Conservation (phyloP, 2,329 filamentous ascomycete genomes). For the Tricladium varicosporioides region DNA sequence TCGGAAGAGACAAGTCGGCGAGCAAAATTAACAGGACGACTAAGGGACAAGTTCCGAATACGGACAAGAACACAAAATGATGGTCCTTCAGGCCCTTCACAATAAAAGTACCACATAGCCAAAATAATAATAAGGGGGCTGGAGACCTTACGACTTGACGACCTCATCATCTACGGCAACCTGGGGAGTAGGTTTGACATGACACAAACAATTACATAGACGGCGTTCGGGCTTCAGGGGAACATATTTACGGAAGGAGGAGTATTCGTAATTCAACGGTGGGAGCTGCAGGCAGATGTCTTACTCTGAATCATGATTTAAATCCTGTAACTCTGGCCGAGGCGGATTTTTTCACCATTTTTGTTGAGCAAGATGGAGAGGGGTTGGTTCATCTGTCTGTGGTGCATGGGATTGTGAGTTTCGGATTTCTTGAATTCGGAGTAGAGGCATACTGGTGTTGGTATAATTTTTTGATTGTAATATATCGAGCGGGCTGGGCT, state of each 20-base stretch:
- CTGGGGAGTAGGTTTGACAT: neutral
- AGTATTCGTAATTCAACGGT: neutral
- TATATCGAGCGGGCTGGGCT: neutral
- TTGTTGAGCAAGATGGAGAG: neutral
- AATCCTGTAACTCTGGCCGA: too few species aligned
- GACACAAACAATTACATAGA: neutral
- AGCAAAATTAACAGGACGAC: conserved; percentile 27
- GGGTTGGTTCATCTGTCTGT: neutral
- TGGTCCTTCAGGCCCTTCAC: neutral
- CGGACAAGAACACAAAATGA: conserved; percentile 26
- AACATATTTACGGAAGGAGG: neutral
- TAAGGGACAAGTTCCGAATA: conserved; percentile 31
- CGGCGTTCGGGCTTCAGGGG: neutral
- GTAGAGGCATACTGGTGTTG: neutral
- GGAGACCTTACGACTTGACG: conserved; percentile 10
- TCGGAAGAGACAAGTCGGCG: conserved; percentile 26
- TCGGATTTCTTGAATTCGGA: too few species aligned
- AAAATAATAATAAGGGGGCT: conserved; percentile 6
- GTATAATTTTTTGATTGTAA: neutral
- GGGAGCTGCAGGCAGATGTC: neutral
- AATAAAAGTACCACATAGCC: neutral
- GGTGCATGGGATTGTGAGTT: neutral
- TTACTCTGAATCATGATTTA: neutral
- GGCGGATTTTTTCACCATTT: neutral
- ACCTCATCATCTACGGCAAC: neutral